Conservation (phyloP, 164 flowering plant species). For the Dillenia suffruticosa region DNA sequence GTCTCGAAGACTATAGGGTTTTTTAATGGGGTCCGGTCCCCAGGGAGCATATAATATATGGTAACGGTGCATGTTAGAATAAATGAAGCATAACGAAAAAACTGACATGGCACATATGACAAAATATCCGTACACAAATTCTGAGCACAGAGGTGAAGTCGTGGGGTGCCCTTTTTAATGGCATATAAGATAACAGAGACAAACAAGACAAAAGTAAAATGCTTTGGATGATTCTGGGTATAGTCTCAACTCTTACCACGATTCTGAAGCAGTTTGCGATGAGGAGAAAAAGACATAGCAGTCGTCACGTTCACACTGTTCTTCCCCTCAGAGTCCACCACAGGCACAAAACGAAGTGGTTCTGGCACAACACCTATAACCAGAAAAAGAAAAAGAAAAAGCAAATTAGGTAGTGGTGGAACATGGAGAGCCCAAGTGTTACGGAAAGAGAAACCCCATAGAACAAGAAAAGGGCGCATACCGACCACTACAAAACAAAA, state of each 20-base stretch:
- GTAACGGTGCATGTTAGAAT: no score
- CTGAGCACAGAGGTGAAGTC: neutral
- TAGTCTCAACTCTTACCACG: slow-evolving; percentile 12
- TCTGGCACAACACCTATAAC: neutral
- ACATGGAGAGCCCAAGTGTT: neutral
- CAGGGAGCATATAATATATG: no score
- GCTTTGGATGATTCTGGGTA: no score
- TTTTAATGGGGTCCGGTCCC: no score
- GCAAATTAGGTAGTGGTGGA: neutral
- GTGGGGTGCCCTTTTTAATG: slow-evolving; percentile 1
- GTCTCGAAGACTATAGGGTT: no score
- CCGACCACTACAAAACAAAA: no score
- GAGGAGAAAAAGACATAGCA: neutral
- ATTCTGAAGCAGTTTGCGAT: slow-evolving; percentile 32
- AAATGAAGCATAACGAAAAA: no score
- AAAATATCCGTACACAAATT: neutral
- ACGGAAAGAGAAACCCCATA: slow-evolving; percentile 3
- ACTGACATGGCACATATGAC: no score
- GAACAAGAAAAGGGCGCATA: no score
- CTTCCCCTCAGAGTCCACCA: no score
- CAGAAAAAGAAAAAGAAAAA: neutral
- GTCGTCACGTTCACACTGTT: neutral
- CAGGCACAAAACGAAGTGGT: neutral
- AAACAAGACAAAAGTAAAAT: neutral
- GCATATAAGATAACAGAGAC: neutral